Conservation (phyloP, 1,284 basidiomycete species). For the Trichosporon sp. region DNA sequence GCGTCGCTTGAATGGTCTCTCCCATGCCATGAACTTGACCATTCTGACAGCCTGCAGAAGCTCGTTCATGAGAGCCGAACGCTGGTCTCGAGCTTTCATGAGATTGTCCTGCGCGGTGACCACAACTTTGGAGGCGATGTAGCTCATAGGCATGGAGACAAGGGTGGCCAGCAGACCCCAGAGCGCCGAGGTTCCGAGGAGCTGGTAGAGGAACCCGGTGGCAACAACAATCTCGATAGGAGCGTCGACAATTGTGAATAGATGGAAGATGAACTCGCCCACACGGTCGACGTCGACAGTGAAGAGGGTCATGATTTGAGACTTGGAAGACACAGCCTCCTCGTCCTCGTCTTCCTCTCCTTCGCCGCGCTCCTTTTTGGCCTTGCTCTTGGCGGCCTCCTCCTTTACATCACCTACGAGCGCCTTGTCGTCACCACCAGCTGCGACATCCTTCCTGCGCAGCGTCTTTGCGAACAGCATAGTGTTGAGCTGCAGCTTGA, state of each 20-base stretch:
- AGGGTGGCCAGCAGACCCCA: conserved; percentile 76
- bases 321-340: conserved; percentile 77
- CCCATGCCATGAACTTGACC: conserved; percentile 97
- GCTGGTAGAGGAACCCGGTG: conserved; percentile 68
- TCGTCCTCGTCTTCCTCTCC: conserved; percentile 57
- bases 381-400: conserved; percentile 36
- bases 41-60: conserved; percentile 84
- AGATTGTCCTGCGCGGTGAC: conserved; percentile 77
- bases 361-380: conserved; percentile 29
- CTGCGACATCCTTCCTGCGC: conserved; percentile 73
- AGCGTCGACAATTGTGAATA: conserved; percentile 56
- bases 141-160: conserved; percentile 78
- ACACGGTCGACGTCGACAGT: conserved; percentile 87
- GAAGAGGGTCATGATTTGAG: conserved; percentile 66
- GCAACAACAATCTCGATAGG: conserved; percentile 78
- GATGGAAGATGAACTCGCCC: conserved; percentile 73
- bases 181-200: conserved; percentile 65
- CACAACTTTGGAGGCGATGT: conserved; percentile 77
- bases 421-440: conserved; percentile 27
- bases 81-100: conserved; percentile 86
- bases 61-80: conserved; percentile 89
- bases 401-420: conserved; percentile 25
- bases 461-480: conserved; percentile 84
- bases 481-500: conserved; percentile 77
- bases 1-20: conserved; percentile 74